Percentiles rank a stretch among this genome's conserved stretches.
These are phyloP conservation scores for Thelonectria blattea DNA, from an alignment of 2,329 filamentous ascomycete genomes.

Conservation along the genomic window DNA sequence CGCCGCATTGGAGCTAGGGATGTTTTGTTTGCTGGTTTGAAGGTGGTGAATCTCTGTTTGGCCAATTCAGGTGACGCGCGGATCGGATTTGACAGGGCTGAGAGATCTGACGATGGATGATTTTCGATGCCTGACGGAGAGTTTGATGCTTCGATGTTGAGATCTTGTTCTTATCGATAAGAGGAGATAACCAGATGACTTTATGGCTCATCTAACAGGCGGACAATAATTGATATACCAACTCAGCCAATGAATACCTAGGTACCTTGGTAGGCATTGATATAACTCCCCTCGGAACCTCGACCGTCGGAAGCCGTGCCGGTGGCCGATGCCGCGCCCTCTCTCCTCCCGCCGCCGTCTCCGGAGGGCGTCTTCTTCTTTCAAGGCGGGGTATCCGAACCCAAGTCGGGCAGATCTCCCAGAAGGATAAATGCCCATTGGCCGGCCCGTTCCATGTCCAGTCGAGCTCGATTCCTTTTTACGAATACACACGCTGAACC, in stretches of 20 bases:
- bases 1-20: background rate
- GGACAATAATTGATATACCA: too few species aligned
- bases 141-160: too few species aligned
- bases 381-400: slow-evolving; percentile 15
- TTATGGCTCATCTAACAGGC: too few species aligned
- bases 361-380: slow-evolving; percentile 7
- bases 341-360: slow-evolving; percentile 12
- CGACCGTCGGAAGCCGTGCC: slow-evolving; percentile 9
- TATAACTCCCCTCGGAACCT: background rate
- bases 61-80: background rate
- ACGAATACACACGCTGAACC: background rate
- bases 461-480: background rate
- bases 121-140: too few species aligned
- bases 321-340: slow-evolving; percentile 4
- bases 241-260: too few species aligned
- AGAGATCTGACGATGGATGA: background rate
- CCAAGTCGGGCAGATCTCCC: slow-evolving; percentile 7
- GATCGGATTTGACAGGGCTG: slow-evolving; percentile 7
- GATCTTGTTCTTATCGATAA: too few species aligned
- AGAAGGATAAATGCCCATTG: slow-evolving; percentile 1
- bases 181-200: too few species aligned
- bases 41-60: background rate
- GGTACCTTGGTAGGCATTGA: too few species aligned
- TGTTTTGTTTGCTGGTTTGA: background rate
- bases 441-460: slow-evolving; percentile 8